Conservation (phyloP, 768 basidiomycete species). For the Stropharia rugosoannulata region DNA sequence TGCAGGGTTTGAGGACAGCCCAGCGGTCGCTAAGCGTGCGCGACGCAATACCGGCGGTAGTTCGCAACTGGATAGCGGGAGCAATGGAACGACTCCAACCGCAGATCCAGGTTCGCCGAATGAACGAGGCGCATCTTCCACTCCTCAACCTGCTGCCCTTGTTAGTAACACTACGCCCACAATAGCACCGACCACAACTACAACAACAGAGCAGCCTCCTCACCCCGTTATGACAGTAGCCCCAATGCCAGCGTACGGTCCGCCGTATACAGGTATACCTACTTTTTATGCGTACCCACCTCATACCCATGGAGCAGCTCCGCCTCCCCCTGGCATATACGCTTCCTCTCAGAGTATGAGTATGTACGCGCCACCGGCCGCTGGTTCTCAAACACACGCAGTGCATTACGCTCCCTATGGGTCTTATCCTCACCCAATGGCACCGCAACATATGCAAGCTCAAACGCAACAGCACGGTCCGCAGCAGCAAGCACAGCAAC, state of each 20-base stretch:
- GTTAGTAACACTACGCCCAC: not conserved
- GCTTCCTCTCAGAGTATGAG: no score
- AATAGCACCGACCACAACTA: conserved; percentile 10
- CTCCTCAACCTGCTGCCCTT: conserved; percentile 16
- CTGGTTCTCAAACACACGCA: conserved; percentile 1
- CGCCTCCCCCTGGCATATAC: no score
- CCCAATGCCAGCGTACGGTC: no score
- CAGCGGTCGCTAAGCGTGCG: conserved; percentile 30
- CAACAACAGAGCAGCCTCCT: no score
- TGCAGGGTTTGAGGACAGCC: conserved; percentile 39
- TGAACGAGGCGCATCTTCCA: conserved; percentile 10
- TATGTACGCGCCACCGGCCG: not conserved
- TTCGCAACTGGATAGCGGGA: conserved; percentile 15
- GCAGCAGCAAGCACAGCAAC: conserved; percentile 10
- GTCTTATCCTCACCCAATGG: not conserved
- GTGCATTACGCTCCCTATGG: not conserved
- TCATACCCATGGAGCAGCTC: no score
- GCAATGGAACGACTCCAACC: conserved; percentile 9
- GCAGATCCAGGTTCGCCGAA: conserved; percentile 17
- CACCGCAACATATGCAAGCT: not conserved
- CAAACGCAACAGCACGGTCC: not conserved
- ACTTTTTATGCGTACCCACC: no score
- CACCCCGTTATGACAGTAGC: no score
- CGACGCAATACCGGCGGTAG: conserved; percentile 32
- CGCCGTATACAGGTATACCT: no score